Percentiles rank a stretch among this genome's conserved stretches.
These are phyloP conservation scores for Helenozyma baotianmanensis DNA, from an alignment of 805 yeast species.

Conservation along the genomic window DNA sequence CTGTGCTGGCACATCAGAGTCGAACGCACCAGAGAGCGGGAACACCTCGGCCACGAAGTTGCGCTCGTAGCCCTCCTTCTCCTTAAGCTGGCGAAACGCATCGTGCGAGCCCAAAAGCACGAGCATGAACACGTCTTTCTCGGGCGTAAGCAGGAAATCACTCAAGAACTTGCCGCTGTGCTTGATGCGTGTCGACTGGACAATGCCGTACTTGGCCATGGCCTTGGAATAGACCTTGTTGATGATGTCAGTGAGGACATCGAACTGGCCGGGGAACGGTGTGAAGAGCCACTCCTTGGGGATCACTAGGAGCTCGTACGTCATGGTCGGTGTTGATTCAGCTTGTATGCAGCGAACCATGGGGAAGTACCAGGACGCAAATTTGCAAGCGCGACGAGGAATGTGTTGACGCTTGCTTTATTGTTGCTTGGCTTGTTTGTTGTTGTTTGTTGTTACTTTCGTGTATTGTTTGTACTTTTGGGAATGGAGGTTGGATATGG, in stretches of 20 bases:
- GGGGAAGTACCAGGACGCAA: no score
- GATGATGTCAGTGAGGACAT: constrained; percentile 25
- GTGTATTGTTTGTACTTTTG: no score
- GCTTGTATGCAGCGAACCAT: no score
- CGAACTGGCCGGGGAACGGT: constrained; percentile 6
- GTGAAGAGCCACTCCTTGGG: constrained; percentile 19
- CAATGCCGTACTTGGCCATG: constrained; percentile 38
- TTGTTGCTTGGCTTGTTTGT: no score
- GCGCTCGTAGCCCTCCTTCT: constrained; percentile 18
- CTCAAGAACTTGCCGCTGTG: constrained; percentile 12
- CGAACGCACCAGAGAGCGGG: constrained; percentile 17
- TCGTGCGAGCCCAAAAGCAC: constrained; percentile 25
- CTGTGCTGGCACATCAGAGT: constrained; percentile 25
- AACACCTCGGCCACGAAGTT: constrained; percentile 19
- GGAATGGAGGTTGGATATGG: no score
- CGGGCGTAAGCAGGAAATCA: constrained; percentile 23
- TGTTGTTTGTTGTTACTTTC: no score
- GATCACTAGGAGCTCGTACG: constrained; percentile 21
- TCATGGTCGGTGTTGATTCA: no score
- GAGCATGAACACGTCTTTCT: constrained; percentile 16
- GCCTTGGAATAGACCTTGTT: constrained; percentile 51
- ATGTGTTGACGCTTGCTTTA: no score
- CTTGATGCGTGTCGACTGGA: constrained; percentile 40
- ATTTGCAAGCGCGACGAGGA: no score
- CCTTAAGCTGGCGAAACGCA: constrained; percentile 19